These are phyloP conservation scores for Apophysomyces sp. DNA, from an alignment of 371 early-diverging fungal genomes.

Conservation along the genomic window DNA sequence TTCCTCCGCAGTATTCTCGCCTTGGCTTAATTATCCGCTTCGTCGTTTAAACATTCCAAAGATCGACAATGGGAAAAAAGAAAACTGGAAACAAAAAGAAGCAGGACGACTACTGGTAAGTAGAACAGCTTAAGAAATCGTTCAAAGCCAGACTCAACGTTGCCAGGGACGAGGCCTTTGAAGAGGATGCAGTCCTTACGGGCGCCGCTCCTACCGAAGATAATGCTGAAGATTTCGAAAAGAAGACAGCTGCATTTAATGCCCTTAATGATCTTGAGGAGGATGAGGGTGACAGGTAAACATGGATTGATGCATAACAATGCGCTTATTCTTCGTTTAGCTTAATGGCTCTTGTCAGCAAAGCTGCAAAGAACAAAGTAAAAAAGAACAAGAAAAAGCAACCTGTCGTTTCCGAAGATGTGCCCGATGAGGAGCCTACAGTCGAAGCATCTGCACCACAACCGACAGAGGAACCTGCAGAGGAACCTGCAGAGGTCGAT, in stretches of 20 bases:
- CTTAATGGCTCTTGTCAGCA: slow-evolving; percentile 52
- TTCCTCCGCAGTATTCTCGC: neutral
- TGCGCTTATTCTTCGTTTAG: slow-evolving; percentile 13
- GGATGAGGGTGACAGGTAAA: slow-evolving; percentile 28
- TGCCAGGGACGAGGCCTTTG: slow-evolving; percentile 27
- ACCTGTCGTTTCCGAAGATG: slow-evolving; percentile 24
- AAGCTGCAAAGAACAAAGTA: slow-evolving; percentile 48
- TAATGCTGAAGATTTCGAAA: slow-evolving; percentile 30
- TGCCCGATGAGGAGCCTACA: slow-evolving; percentile 26
- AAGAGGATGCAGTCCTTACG: slow-evolving; percentile 31
- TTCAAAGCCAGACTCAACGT: neutral
- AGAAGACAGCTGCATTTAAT: slow-evolving; percentile 33
- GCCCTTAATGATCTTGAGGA: slow-evolving; percentile 30
- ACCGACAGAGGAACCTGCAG: slow-evolving; percentile 17
- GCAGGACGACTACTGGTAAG: slow-evolving; percentile 50
- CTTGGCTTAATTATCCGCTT: neutral
- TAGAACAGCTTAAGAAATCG: slow-evolving; percentile 15
- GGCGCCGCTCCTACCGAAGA: slow-evolving; percentile 37
- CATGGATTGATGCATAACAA: neutral
- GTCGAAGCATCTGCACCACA: slow-evolving; percentile 13
- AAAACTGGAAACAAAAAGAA: slow-evolving; percentile 50
- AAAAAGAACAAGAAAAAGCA: slow-evolving; percentile 52
- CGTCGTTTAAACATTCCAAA: neutral
- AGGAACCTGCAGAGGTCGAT: slow-evolving; percentile 23
- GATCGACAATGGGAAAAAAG: slow-evolving; percentile 46